phyloP scores from a whole-genome alignment of 768 basidiomycete genomes.

The Naganishia antarctica region DNA sequence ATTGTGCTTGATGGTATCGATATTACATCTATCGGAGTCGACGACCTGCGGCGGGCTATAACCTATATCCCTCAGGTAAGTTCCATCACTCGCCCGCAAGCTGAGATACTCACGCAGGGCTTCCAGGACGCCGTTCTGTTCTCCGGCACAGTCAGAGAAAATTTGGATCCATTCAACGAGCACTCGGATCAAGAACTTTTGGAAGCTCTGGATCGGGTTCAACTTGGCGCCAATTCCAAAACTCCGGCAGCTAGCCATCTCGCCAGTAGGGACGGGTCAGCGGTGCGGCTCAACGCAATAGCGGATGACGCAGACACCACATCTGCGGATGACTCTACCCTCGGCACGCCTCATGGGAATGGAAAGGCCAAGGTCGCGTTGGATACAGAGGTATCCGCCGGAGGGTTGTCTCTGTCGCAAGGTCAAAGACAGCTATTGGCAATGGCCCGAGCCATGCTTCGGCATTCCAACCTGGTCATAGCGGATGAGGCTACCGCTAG shows the following conservation, averaged over 20 bases:
- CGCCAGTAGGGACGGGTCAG: conserved; percentile 19
- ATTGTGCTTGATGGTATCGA: conserved; percentile 85
- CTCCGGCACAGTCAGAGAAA: conserved; percentile 60
- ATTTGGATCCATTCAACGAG: conserved; percentile 56
- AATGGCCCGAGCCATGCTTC: conserved; percentile 33
- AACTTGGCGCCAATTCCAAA: conserved; percentile 55
- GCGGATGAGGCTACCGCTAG: conserved; percentile 48
- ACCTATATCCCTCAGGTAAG: conserved; percentile 53
- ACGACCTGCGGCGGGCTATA: conserved; percentile 38
- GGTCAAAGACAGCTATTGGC: conserved; percentile 70
- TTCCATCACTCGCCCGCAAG: too few species aligned
- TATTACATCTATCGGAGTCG: conserved; percentile 68
- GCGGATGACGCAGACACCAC: conserved; percentile 1
- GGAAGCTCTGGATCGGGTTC: conserved; percentile 75
- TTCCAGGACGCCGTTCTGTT: conserved; percentile 54
- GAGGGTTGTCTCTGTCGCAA: conserved; percentile 85
- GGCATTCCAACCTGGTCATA: conserved; percentile 21
- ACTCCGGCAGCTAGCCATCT: conserved; percentile 27
- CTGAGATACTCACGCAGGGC: too few species aligned
- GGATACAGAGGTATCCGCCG: conserved; percentile 74
- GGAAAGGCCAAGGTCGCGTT: conserved; percentile 55
- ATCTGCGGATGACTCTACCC: neutral
- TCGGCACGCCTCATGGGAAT: neutral
- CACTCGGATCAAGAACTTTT: conserved; percentile 73
- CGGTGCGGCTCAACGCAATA: neutral